Conservation (phyloP, 2,329 filamentous ascomycete species). For the Pyricularia sp. region DNA sequence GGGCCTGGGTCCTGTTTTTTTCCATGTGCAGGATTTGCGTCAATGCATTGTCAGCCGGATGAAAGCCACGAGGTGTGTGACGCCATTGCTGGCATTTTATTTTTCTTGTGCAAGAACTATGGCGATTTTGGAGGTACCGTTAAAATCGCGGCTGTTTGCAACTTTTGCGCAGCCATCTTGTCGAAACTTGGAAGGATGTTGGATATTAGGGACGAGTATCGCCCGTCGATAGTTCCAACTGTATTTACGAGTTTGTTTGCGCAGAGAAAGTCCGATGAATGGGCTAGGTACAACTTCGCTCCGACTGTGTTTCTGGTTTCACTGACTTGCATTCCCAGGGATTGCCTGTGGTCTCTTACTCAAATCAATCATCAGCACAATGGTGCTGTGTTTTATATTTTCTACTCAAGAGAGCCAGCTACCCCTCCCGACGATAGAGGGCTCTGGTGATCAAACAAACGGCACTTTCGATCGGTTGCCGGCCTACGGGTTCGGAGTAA, state of each 20-base stretch:
- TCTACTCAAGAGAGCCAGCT: background rate
- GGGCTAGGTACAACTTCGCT: background rate
- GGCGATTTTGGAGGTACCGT: background rate
- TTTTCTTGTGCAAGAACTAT: background rate
- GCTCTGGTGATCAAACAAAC: background rate
- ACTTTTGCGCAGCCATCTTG: background rate
- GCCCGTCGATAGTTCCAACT: background rate
- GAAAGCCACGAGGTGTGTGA: background rate
- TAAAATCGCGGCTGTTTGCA: background rate
- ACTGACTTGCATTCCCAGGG: background rate
- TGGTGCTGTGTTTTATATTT: background rate
- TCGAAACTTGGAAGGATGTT: background rate
- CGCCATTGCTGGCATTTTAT: background rate
- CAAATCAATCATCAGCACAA: background rate
- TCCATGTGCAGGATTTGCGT: background rate
- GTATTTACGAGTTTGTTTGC: background rate
- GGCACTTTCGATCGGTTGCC: background rate
- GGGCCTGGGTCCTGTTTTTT: constrained; percentile 6
- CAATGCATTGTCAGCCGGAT: background rate
- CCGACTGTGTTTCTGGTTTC: background rate
- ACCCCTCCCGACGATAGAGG: background rate
- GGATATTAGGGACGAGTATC: background rate
- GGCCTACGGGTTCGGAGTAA: background rate
- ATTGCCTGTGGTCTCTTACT: background rate
- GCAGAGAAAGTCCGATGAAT: background rate